Conservation (phyloP, 2,329 filamentous ascomycete species). For the Corinectria fuckeliana region DNA sequence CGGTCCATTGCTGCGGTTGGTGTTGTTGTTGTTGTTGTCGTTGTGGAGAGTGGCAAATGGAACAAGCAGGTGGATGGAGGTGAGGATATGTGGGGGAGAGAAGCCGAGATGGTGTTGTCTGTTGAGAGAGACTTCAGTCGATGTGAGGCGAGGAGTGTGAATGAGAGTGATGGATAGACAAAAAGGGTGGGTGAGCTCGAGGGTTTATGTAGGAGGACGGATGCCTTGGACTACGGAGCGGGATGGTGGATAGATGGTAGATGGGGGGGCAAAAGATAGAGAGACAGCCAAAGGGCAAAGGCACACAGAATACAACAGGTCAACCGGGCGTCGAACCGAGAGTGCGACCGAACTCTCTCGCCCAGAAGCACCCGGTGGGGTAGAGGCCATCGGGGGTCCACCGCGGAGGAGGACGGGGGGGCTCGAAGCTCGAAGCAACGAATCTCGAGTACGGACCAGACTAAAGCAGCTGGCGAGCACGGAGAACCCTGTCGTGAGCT, state of each 20-base stretch:
- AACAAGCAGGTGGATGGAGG: neutral
- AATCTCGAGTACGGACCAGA: neutral
- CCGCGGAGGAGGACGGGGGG: too few species aligned
- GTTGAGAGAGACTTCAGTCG: too few species aligned
- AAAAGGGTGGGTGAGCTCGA: neutral
- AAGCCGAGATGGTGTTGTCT: neutral
- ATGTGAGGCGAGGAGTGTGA: neutral
- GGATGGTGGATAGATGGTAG: too few species aligned
- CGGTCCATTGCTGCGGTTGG: slow-evolving; percentile 22
- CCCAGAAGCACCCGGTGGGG: neutral
- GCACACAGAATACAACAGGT: neutral
- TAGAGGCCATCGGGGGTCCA: neutral
- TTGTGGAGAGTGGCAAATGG: neutral
- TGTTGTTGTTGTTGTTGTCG: too few species aligned
- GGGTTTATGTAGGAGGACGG: neutral
- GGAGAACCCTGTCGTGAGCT: neutral
- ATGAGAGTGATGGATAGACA: neutral
- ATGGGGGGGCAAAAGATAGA: neutral
- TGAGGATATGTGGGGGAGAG: neutral
- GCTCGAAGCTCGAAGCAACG: too few species aligned
- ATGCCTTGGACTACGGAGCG: too few species aligned
- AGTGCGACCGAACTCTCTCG: slow-evolving; percentile 2
- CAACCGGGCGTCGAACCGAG: neutral
- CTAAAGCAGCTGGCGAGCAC: neutral
- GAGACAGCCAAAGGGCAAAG: neutral